Conservation (phyloP, 139 green algal species). For the Chlorella sp. region DNA sequence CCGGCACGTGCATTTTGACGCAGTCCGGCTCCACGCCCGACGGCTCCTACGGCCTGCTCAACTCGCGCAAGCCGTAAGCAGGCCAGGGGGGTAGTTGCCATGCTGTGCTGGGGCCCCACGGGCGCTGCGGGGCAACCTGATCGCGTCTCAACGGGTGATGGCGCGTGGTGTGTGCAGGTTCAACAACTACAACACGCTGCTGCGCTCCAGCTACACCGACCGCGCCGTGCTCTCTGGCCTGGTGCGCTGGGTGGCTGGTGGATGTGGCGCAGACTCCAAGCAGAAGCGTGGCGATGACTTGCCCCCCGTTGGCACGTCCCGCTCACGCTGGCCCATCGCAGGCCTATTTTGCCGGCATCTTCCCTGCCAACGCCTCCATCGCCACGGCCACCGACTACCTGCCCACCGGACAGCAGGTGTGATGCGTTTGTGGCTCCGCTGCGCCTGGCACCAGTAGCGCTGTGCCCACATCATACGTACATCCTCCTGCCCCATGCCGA, state of each 20-base stretch:
- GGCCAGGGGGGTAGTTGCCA: too few relatives aligned
- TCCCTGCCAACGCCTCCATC: constrained; percentile 10
- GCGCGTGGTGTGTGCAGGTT: neutral
- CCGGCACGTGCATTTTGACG: neutral
- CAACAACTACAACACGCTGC: constrained; percentile 41
- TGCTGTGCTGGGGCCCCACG: too few relatives aligned
- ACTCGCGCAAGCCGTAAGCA: too few relatives aligned
- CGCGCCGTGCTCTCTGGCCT: constrained; percentile 36
- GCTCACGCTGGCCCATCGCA: neutral
- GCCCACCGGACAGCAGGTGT: constrained; percentile 27
- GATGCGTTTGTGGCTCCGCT: neutral
- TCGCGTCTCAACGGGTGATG: neutral
- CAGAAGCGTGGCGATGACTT: neutral
- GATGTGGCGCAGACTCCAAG: too few relatives aligned
- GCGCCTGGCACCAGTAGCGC: neutral
- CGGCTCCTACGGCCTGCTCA: neutral
- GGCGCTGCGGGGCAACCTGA: too few relatives aligned
- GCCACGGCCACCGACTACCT: constrained; percentile 11
- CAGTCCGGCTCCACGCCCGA: neutral
- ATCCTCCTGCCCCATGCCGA: neutral
- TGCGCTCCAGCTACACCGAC: constrained; percentile 30
- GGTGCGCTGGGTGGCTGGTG: neutral
- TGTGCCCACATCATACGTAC: neutral
- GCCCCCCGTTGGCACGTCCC: neutral
- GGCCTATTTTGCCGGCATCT: constrained; percentile 22